Conservation (phyloP, 169 alveolate species). For the Theileria sp. region DNA sequence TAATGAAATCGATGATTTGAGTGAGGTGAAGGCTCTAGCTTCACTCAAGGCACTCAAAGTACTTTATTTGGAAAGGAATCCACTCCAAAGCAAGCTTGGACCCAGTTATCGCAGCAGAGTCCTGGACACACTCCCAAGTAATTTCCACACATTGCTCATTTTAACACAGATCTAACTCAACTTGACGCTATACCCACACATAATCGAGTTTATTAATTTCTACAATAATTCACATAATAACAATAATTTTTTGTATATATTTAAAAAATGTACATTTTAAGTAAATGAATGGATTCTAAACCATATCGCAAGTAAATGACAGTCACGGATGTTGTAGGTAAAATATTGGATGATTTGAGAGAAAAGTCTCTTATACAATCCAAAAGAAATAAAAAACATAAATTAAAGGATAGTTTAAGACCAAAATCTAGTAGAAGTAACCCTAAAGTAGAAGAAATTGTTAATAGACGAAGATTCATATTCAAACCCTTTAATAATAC, state of each 20-base stretch:
- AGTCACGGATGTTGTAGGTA: slow-evolving; percentile 15
- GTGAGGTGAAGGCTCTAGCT: slow-evolving; percentile 60
- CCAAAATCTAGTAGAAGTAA: background rate
- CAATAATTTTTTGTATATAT: background rate
- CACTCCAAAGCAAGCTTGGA: slow-evolving; percentile 76
- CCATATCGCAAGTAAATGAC: background rate
- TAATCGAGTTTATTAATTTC: slow-evolving; percentile 27
- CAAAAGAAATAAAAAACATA: background rate
- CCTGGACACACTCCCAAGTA: slow-evolving; percentile 73
- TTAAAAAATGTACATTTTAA: background rate
- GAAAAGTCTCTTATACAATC: slow-evolving; percentile 2
- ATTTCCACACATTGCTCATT: slow-evolving; percentile 13
- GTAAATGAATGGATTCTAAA: background rate
- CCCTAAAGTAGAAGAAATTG: background rate
- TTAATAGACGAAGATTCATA: slow-evolving; percentile 17
- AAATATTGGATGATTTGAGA: slow-evolving; percentile 14
- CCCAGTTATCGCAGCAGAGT: slow-evolving; percentile 75
- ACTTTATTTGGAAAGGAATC: slow-evolving; percentile 78
- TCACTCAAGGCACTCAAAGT: slow-evolving; percentile 68
- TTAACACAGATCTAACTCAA: slow-evolving; percentile 30
- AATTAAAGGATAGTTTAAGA: background rate
- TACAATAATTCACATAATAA: background rate
- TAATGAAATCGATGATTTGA: slow-evolving; percentile 63
- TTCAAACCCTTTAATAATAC: background rate
- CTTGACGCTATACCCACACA: slow-evolving; percentile 52